Base-by-base conservation (phyloP, 2,329 filamentous ascomycete species). In the Hypoxylon rubiginosum region DNA sequence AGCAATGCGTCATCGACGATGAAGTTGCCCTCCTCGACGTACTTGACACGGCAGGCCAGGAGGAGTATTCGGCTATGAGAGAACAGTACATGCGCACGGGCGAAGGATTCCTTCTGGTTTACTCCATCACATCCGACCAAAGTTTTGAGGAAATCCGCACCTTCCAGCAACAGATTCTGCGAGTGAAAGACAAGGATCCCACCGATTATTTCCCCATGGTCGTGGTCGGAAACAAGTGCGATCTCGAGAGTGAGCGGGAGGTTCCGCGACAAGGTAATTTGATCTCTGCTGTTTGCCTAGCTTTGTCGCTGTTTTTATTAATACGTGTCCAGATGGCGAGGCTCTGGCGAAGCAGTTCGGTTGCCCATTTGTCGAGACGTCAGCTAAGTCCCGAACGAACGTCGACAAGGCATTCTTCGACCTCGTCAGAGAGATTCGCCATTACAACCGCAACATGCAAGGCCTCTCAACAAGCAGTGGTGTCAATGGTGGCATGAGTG, bases 21-120 rank as follows among this genome's bases (percentile, higher is more conserved):
- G 96, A 99, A 83, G 94, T 97, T 73, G 96, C 96, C 55, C 88
- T 99, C 66, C 91, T 99, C 81, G 96, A 99, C 81, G 96, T 99
- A 70, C 91, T 98, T 79, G 96, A 99, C 82, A 99, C 96, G 58
- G 96, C 96, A 69, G 96, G 96, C 66, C 96, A 99, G 82, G 96
- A 99, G 83, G 96, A 99, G 84, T 99, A 98, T 85, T 97, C 94
- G 62, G 96, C 96, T 58, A 98, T 99, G 96, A 89, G 96, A 79
- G 96, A 99, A 85, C 96, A 98, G 84, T 99, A 98, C 87, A 99
- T 99, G 95, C 91, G 96, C 77, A 98, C 95, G 24, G 96, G 96
- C 79, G 96, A 99, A 83, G 96, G 96, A 58, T 99, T 99, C 83
- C 84, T 99, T 77, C 90, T 99, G 57, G 94, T 98, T 77, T 98